Evolutionary conservation across 2,329 filamentous ascomycete species (phyloP), one percentile per base, ranked within the genome.

Genomic region (Colletotrichum zoysiae): DNA sequence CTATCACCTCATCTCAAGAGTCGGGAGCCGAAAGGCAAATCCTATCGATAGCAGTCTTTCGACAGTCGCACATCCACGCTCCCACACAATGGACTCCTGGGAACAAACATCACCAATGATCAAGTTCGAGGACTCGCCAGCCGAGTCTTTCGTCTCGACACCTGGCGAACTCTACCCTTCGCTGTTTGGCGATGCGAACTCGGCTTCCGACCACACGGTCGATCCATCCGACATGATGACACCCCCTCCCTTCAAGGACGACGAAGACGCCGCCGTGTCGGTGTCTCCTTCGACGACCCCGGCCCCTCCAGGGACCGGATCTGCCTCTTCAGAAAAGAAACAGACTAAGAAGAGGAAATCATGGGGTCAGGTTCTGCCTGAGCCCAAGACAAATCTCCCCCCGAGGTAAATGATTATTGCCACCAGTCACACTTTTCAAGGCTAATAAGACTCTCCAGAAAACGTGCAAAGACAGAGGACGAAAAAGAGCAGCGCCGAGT

Each of bases 401-500:
- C 95, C 95, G 50, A 92, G 95, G 92, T 93, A 89, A 79, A 85
- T 74, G 46, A 20, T 50, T 38, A 33, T 61, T 30, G 1, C 60
- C 67, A 40, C 67, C 23, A 51, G 7, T 2, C 1, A 23, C n/a
- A 33, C 16, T 9, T 8, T 14, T 18, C 18, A 11, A 11, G 1
- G 38, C 67, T 61, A 71, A 81, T 75, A 63, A 11, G 62, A 71
- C 9, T 67, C 53, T 0, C 74, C 74, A 94, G 93, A 76, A 99
- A 99, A 90, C 94, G 96, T 74, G 96, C 96, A 77, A 99, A 98
- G 89, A 99, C 96, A 3, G 95, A 97, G 78, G 96, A 98, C 79
- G 96, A 99, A 84, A 99, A 99, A 85, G 96, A 98, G 84, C 96
- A 99, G 83, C 93, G 96, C 56, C 93, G 96, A 74, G 97, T 98